Evolutionary conservation across 2,329 filamentous ascomycete genomes (phyloP).

Genomic region (Xylaria sp.): DNA sequence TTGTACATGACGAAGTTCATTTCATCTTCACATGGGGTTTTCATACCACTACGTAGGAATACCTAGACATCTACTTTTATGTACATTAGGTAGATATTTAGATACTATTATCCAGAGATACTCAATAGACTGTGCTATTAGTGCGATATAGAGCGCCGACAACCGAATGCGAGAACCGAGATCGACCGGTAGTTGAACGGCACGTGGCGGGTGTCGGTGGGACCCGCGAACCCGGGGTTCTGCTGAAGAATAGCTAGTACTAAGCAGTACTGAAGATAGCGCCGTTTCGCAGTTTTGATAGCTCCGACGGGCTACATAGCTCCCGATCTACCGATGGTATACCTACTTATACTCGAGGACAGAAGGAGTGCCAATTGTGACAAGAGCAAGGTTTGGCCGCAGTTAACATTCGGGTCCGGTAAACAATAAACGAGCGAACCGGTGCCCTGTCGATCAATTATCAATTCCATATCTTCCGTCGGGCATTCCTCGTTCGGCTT

Average conservation of each 20-base stretch:
- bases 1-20: not conserved
- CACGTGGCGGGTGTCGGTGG: constrained; percentile 34
- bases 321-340: not conserved
- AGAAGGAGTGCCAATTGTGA: constrained; percentile 3
- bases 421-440: not conserved
- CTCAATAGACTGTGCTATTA: no score
- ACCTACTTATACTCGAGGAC: not conserved
- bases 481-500: constrained; percentile 36
- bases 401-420: not conserved
- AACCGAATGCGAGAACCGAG: constrained; percentile 31
- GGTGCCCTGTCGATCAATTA: constrained; percentile 23
- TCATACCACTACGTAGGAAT: no score
- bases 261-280: no score
- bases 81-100: no score
- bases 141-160: constrained; percentile 21
- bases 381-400: no score
- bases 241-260: no score
- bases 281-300: not conserved
- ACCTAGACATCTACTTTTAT: no score
- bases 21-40: no score
- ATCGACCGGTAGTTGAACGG: constrained; percentile 30
- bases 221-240: constrained; percentile 7
- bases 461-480: constrained; percentile 18
- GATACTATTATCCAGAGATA: no score
- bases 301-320: no score